Evolutionary conservation across 345 rosid species (phyloP).

Genomic region (Stellera chamaejasme): DNA sequence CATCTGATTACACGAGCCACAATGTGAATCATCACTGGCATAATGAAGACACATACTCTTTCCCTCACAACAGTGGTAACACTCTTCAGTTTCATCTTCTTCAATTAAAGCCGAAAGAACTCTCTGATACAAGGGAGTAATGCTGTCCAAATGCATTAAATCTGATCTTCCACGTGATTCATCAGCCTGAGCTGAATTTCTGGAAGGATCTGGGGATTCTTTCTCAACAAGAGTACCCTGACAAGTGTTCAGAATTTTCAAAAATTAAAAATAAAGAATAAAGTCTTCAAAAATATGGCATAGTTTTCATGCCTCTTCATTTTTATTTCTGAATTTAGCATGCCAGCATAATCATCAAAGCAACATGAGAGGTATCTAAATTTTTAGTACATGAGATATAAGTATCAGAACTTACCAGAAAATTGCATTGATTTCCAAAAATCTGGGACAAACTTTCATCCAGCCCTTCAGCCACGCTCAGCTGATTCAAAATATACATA

Average conservation of each 20-base stretch:
- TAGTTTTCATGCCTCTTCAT: conserved; percentile 1
- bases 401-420: conserved; percentile 36
- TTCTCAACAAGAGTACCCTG: conserved; percentile 43
- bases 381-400: neutral
- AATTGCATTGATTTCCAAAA: conserved; percentile 32
- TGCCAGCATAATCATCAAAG: neutral
- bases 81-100: conserved; percentile 86
- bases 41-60: conserved; percentile 72
- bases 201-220: conserved; percentile 29
- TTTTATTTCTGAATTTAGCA: conserved; percentile 5
- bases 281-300: conserved; percentile 5
- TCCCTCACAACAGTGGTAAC: conserved; percentile 47
- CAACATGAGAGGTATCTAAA: no score
- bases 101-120: conserved; percentile 89
- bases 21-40: conserved; percentile 93
- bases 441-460: conserved; percentile 58
- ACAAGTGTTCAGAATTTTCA: conserved; percentile 9
- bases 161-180: conserved; percentile 39
- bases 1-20: conserved; percentile 84
- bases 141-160: conserved; percentile 48
- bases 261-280: neutral
- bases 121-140: conserved; percentile 71
- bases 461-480: conserved; percentile 62
- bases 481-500: conserved; percentile 34
- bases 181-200: conserved; percentile 33